Evolutionary conservation across 352 stramenopile species (phyloP), one percentile per base, ranked within the genome.

Genomic region (Globisporangium middletonii): DNA sequence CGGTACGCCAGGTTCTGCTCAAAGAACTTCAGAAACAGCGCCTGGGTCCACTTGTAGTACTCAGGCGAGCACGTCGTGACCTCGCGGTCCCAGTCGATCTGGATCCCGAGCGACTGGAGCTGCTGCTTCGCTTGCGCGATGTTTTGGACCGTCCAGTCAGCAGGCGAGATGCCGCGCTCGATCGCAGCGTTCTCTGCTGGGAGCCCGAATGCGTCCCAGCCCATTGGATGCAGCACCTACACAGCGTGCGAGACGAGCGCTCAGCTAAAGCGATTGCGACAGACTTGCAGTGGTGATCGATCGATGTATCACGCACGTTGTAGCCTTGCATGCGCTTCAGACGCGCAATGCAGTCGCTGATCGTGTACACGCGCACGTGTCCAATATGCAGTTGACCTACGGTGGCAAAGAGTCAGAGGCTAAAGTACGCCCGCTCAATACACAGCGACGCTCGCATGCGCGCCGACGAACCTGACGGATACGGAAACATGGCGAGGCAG

Each of bases 11-110:
- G 77, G n/a, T 96, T 96, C 55, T 93, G 85, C 15, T 98, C 84
- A 53, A 97, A 98, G 46, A 99, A 79, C 71, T 99, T 84, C 27
- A 99, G 70, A 67, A 99, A 99, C 43, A 99, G 89, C 97, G 97
- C 99, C 72, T 99, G 98, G 18, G 98, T 99, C 97, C 97, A 99
- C 69, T 97, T 97, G 63, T 99, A 98, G 75, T 99, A 99, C 45
- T 97, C 88, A 8, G 91, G 65, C 56, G 97, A 77, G 46, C 96
- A 99, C 28, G 97, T 99, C 9, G 94, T 96, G 46, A 99, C 68
- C 65, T 99, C 98, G 9, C 86, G 79, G 28, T 98, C 87, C 97
- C 97, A 99, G 83, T 99, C 94, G 67, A 99, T 98, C 12, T 67
- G 83, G 60, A 99, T 99, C 9, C 97, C 97, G 18, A 99, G 81